phyloP scores from a whole-genome alignment of 768 basidiomycete genomes.

The Pisolithus microcarpus region DNA sequence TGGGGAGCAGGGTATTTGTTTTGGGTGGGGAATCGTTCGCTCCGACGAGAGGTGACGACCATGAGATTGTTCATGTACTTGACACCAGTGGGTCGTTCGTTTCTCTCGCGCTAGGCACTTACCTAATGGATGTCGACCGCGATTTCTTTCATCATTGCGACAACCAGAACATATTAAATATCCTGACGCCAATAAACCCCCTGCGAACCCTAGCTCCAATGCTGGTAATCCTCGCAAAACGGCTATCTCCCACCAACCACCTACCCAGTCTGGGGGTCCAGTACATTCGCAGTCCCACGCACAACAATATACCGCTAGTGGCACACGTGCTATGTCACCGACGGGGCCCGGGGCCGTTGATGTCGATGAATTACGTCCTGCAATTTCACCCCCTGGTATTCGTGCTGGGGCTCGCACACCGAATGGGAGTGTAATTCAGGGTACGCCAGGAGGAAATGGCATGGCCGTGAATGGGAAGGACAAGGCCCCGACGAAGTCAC shows the following conservation, averaged over 20 bases:
- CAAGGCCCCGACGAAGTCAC: slow-evolving; percentile 46
- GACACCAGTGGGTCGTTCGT: slow-evolving; percentile 74
- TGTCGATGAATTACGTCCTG: slow-evolving; percentile 53
- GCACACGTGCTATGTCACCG: slow-evolving; percentile 62
- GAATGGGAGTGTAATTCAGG: slow-evolving; percentile 19
- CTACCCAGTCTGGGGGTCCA: slow-evolving; percentile 20
- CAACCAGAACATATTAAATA: slow-evolving; percentile 85
- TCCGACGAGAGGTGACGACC: slow-evolving; percentile 68
- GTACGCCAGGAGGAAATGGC: slow-evolving; percentile 4
- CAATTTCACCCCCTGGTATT: slow-evolving; percentile 53
- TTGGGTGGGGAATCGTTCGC: slow-evolving; percentile 90
- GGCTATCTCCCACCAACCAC: slow-evolving; percentile 26
- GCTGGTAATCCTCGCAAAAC: slow-evolving; percentile 40
- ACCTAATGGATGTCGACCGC: neutral
- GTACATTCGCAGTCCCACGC: slow-evolving; percentile 17
- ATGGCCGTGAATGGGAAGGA: slow-evolving; percentile 36
- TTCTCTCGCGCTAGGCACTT: neutral
- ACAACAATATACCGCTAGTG: slow-evolving; percentile 25
- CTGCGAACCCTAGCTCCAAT: slow-evolving; percentile 22
- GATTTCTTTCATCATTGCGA: slow-evolving; percentile 1
- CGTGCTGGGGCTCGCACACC: slow-evolving; percentile 36
- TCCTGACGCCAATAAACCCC: slow-evolving; percentile 53
- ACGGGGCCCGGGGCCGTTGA: slow-evolving; percentile 37
- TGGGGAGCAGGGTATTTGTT: slow-evolving; percentile 83
- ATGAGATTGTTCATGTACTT: slow-evolving; percentile 77